These are phyloP conservation scores for Ballota nigra DNA, from an alignment of 257 asterid species.

Conservation along the genomic window DNA sequence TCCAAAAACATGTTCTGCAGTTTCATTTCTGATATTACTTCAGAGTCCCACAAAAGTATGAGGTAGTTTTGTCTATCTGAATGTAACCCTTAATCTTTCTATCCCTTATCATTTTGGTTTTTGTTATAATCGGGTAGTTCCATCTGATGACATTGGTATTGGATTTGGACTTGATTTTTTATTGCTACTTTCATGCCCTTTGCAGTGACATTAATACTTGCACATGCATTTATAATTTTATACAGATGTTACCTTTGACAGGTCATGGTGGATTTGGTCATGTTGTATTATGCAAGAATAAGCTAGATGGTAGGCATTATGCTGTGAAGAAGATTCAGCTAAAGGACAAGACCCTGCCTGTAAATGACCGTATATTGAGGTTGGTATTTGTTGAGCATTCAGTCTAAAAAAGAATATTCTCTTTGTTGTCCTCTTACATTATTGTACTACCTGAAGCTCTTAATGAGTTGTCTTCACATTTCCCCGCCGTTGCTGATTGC, in stretches of 20 bases:
- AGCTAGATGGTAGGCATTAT: constrained; percentile 94
- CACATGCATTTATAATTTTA: background rate
- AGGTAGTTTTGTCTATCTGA: background rate
- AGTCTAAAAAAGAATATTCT: background rate
- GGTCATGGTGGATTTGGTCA: constrained; percentile 99
- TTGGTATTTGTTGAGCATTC: constrained; percentile 30
- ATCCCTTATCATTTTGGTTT: background rate
- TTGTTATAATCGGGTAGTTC: constrained; percentile 6
- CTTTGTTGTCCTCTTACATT: background rate
- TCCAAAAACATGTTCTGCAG: background rate
- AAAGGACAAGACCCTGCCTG: constrained; percentile 80
- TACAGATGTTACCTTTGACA: constrained; percentile 29
- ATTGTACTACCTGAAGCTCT: constrained; percentile 10
- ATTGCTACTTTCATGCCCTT: constrained; percentile 17
- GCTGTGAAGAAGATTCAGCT: constrained; percentile 92
- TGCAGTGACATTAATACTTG: background rate
- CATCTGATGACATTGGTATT: background rate
- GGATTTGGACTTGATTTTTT: constrained; percentile 12
- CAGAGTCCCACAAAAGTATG: background rate
- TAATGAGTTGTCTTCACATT: background rate
- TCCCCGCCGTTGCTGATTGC: background rate
- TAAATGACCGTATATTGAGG: constrained; percentile 92
- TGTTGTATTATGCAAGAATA: constrained; percentile 93
- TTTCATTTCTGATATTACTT: background rate
- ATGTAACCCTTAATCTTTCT: background rate